A percentile compares a stretch with the other conserved stretches of the same genome.
These are phyloP conservation scores for Epichloe typhina DNA, from an alignment of 2,329 filamentous ascomycete genomes.

Conservation along the genomic window DNA sequence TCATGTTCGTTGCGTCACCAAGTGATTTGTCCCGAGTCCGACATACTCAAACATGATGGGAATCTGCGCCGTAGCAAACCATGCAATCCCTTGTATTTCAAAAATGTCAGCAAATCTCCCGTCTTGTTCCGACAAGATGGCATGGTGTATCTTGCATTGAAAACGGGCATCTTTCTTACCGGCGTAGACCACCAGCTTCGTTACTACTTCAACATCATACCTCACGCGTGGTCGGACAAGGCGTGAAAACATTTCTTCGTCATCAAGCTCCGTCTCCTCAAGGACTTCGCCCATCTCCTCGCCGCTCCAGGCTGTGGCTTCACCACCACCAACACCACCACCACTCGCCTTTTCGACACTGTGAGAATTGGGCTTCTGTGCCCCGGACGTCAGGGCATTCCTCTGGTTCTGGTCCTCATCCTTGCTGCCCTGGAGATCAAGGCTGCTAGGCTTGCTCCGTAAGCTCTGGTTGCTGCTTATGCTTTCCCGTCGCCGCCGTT, in stretches of 20 bases:
- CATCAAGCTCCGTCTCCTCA: constrained; percentile 42
- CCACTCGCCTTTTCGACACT: constrained; percentile 67
- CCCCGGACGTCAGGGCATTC: constrained; percentile 29
- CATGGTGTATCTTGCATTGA: too few species aligned
- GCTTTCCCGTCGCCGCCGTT: constrained; percentile 45
- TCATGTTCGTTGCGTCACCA: constrained; percentile 11
- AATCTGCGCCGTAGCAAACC: constrained; percentile 64
- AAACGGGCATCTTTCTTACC: constrained; percentile 35
- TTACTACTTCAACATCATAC: constrained; percentile 98
- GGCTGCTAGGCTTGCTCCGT: constrained; percentile 29
- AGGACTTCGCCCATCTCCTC: constrained; percentile 2
- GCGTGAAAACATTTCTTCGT: constrained; percentile 70
- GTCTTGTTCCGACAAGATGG: too few species aligned
- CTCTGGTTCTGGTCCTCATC: constrained; percentile 26
- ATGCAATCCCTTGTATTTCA: constrained; percentile 54
- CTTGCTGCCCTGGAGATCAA: constrained; percentile 26
- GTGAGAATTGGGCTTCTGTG: constrained; percentile 35
- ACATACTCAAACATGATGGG: constrained; percentile 58
- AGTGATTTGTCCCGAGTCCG: constrained; percentile 33
- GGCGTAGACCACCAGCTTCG: constrained; percentile 87
- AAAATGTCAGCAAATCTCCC: not conserved
- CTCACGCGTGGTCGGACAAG: constrained; percentile 78
- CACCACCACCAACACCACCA: constrained; percentile 33
- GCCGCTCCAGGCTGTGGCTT: constrained; percentile 26
- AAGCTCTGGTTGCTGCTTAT: constrained; percentile 37